Evolutionary conservation across 768 basidiomycete species (phyloP), one percentile per base, ranked within the genome.

Genomic region (Leccinum disarticulatum): DNA sequence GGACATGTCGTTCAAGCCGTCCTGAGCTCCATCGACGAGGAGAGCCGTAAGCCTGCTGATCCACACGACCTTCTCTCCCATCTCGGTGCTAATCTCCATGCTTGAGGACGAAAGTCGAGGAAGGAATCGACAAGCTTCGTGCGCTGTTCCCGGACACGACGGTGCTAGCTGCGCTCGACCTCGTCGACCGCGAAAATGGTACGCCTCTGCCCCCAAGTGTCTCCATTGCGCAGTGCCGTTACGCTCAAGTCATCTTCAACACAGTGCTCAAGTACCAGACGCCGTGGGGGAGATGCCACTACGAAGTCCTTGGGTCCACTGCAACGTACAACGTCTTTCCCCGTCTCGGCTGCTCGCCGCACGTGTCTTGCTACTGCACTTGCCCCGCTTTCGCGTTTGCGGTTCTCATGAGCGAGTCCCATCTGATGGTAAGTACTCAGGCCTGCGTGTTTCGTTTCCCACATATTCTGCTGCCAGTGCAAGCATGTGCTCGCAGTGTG

Each of bases 161-260:
- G 14, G 71, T 92, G 19, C 66, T 90, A 2, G 87, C 87, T 19
- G 89, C 91, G 6, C 73, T 93, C 27, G 89, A 93, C 67, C 75
- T 93, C n/a, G 77, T 92, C 48, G 91, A 93, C 71, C 79, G 83
- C 31, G 81, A 81, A 58, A 82, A 82, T 63, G 87, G 91, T 90
- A 63, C 31, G 79, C 64, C 3, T 41, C 13, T 47, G 30, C 22
- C 46, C 17, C 47, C 6, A 25, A n/a, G 22, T 22, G 22, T 27
- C 36, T 41, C 30, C 28, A 48, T 43, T 28, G 25, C 33, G 25
- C 25, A 30, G n/a, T n/a, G n/a, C n/a, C 41, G 33, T 14, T 43
- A 38, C n/a, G 46, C 46, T 56, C 52, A 64, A n/a, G n/a, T n/a
- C n/a, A n/a, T 30, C 38, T 48, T 35, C 30, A 15, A 41, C 17